These are phyloP conservation scores for Apiospora saccharicola DNA, from an alignment of 2,329 filamentous ascomycete species.

Conservation along the genomic window DNA sequence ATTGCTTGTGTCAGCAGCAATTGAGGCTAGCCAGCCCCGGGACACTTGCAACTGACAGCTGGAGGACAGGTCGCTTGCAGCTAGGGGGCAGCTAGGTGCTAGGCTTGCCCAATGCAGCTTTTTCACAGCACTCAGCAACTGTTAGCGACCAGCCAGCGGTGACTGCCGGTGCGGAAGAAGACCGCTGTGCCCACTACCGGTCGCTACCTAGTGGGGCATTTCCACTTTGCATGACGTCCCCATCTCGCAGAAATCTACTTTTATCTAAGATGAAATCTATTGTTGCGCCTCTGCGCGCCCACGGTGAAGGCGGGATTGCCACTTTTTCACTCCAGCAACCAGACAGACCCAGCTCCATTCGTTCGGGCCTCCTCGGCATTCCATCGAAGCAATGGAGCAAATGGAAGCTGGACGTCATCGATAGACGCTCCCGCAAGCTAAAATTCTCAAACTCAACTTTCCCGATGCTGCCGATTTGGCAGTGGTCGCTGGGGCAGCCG, in stretches of 20 bases:
- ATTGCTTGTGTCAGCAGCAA: neutral
- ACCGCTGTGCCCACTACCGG: neutral
- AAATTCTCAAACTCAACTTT: neutral
- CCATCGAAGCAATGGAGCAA: neutral
- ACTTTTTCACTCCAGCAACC: constrained; percentile 8
- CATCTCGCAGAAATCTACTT: neutral
- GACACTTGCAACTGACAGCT: neutral
- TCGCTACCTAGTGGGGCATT: too few relatives aligned
- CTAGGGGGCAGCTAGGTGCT: neutral
- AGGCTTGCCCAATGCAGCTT: neutral
- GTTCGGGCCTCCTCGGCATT: neutral
- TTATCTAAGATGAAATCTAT: neutral
- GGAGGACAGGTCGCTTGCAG: neutral
- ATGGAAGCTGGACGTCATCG: neutral
- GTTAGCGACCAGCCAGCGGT: neutral
- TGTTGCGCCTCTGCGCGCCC: too few relatives aligned
- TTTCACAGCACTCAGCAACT: neutral
- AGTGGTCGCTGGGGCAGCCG: neutral
- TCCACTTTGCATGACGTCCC: constrained; percentile 4
- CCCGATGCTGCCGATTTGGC: constrained; percentile 1
- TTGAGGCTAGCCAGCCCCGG: neutral
- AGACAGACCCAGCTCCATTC: neutral
- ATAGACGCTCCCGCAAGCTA: neutral
- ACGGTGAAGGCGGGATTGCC: neutral
- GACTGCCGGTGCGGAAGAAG: constrained; percentile 13